These are phyloP conservation scores for Ceratocystis albifundus DNA, from an alignment of 2,329 filamentous ascomycete species.

Conservation along the genomic window DNA sequence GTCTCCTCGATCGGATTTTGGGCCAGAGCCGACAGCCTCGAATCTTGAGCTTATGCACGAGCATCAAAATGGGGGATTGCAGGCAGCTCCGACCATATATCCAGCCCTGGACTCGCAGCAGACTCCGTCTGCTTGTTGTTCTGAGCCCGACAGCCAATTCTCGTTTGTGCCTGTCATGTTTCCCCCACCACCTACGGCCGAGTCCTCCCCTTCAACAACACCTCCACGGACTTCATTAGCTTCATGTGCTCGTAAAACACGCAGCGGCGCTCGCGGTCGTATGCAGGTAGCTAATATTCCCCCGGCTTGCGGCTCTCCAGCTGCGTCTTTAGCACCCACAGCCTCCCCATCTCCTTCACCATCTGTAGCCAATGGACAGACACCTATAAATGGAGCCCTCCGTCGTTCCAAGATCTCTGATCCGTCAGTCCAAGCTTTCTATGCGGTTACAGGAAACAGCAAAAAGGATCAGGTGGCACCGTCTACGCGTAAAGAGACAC, in stretches of 20 bases:
- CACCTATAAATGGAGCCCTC: background rate
- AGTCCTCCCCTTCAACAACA: background rate
- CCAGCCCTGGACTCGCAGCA: background rate
- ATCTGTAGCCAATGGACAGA: background rate
- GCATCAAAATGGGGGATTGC: background rate
- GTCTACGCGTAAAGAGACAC: slow-evolving; percentile 1
- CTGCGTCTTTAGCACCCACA: background rate
- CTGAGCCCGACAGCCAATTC: background rate
- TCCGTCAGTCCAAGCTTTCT: slow-evolving; percentile 4
- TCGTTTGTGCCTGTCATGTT: background rate
- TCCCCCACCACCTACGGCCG: background rate
- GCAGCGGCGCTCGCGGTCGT: background rate
- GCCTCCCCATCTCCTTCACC: background rate
- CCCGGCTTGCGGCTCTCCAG: background rate
- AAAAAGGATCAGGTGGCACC: slow-evolving; percentile 9
- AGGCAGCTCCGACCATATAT: background rate
- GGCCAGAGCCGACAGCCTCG: too few relatives aligned
- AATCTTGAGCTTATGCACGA: too few relatives aligned
- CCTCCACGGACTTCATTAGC: background rate
- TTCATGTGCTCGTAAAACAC: background rate
- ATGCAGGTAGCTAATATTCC: background rate
- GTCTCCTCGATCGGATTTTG: too few relatives aligned
- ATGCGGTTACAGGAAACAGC: slow-evolving; percentile 6
- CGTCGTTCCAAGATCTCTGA: background rate
- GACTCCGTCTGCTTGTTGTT: background rate